A percentile compares a stretch with the other conserved stretches of the same genome.
Evolutionary conservation across 208 protist genomes (phyloP).

Genomic region (Wallacemonas sp.): DNA sequence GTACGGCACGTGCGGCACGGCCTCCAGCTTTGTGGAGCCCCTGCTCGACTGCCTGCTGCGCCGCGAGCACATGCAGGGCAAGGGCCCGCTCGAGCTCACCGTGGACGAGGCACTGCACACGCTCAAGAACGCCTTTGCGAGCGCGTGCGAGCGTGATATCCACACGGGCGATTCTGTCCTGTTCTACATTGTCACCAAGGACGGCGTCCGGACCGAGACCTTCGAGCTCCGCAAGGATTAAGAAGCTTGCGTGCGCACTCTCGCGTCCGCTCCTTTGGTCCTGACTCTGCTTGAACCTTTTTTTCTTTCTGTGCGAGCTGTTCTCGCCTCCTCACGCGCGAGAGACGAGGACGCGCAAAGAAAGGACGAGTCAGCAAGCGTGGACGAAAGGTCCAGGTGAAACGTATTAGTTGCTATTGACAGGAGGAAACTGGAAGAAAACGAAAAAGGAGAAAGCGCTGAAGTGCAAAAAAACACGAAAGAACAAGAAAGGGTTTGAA

Average conservation of each 20-base stretch:
- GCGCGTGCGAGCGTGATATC: constrained; percentile 97
- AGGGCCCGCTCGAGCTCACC: constrained; percentile 65
- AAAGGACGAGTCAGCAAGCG: too few species aligned
- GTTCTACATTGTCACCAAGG: constrained; percentile 92
- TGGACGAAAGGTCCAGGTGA: too few species aligned
- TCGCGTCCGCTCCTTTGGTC: too few species aligned
- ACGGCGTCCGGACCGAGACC: constrained; percentile 64
- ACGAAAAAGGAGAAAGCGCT: constrained; percentile 15
- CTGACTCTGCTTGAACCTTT: too few species aligned
- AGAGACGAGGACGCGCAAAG: too few species aligned
- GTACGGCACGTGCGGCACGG: constrained; percentile 94
- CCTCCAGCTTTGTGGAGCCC: constrained; percentile 95
- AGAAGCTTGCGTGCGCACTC: neutral
- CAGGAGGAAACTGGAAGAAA: neutral
- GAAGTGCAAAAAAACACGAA: constrained; percentile 5
- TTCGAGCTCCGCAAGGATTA: constrained; percentile 83
- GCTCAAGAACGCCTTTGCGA: constrained; percentile 96
- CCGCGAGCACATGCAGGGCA: constrained; percentile 73
- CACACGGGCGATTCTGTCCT: constrained; percentile 96
- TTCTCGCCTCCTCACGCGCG: too few species aligned
- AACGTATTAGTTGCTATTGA: too few species aligned
- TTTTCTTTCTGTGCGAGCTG: too few species aligned
- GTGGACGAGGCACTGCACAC: constrained; percentile 88
- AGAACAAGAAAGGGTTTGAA: neutral
- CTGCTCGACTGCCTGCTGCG: constrained; percentile 97